Evolutionary conservation across 164 flowering plant species (phyloP).

Genomic region (Saururus chinensis): DNA sequence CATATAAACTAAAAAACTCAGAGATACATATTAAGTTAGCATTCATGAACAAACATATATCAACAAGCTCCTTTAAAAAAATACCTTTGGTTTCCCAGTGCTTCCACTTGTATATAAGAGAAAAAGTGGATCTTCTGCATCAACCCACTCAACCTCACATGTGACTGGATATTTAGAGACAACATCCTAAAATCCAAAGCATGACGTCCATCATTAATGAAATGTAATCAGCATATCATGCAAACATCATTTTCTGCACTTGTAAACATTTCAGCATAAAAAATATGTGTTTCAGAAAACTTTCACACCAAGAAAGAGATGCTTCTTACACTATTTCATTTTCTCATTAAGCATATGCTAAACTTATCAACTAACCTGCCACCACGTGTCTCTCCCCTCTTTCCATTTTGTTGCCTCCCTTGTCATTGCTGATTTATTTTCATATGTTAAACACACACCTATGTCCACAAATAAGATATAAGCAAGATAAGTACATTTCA

Average conservation of each 20-base stretch:
- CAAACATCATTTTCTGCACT: neutral
- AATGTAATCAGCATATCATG: neutral
- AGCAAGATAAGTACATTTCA: neutral
- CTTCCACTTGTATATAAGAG: slow-evolving; percentile 97
- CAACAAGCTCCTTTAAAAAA: neutral
- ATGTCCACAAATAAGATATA: slow-evolving; percentile 3
- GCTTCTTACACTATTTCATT: neutral
- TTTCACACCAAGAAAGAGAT: neutral
- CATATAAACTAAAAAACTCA: slow-evolving; percentile 2
- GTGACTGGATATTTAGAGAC: slow-evolving; percentile 56
- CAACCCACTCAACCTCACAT: slow-evolving; percentile 91
- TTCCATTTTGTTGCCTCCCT: slow-evolving; percentile 72
- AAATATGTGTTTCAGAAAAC: neutral
- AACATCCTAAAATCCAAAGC: slow-evolving; percentile 49
- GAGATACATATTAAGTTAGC: neutral
- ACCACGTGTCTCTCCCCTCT: slow-evolving; percentile 84
- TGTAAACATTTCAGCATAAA: neutral
- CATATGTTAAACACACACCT: slow-evolving; percentile 78
- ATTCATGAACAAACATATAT: neutral
- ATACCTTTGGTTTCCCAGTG: slow-evolving; percentile 98
- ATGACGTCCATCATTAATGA: neutral
- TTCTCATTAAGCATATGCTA: neutral
- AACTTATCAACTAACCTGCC: slow-evolving; percentile 60
- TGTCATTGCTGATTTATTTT: slow-evolving; percentile 65
- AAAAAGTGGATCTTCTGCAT: slow-evolving; percentile 95